These are phyloP conservation scores for Plicaturopsis crispa DNA, from an alignment of 768 basidiomycete genomes.

Conservation along the genomic window DNA sequence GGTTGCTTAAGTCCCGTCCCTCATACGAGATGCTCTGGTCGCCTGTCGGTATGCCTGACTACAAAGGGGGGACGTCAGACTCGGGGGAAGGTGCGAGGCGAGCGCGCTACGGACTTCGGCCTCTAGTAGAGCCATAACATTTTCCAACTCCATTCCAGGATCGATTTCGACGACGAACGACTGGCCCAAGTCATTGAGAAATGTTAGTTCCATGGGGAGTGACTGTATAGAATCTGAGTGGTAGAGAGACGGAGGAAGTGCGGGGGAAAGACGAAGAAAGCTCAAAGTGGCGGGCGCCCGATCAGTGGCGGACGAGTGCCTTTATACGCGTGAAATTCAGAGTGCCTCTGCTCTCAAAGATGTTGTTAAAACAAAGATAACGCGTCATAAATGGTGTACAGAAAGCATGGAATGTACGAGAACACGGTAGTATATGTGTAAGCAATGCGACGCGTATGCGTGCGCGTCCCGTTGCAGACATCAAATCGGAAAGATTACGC, in stretches of 20 bases:
- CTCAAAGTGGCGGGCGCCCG: too few species aligned
- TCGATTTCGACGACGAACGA: constrained; percentile 76
- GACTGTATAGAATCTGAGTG: not conserved
- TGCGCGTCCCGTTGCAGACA: too few species aligned
- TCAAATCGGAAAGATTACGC: too few species aligned
- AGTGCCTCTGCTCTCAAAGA: too few species aligned
- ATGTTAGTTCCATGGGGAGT: constrained; percentile 59
- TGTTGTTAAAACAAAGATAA: too few species aligned
- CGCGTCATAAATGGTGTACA: too few species aligned
- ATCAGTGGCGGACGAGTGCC: too few species aligned
- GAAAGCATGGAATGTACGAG: too few species aligned
- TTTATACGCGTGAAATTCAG: too few species aligned
- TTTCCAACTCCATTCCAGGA: constrained; percentile 84
- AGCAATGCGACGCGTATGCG: too few species aligned
- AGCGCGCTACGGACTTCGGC: constrained; percentile 66
- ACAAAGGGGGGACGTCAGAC: constrained; percentile 1
- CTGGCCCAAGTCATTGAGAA: constrained; percentile 60
- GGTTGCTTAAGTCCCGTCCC: constrained; percentile 56
- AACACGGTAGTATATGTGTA: too few species aligned
- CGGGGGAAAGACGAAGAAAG: not conserved
- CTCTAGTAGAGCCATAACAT: constrained; percentile 90
- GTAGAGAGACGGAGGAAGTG: constrained; percentile 1
- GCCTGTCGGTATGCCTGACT: constrained; percentile 67
- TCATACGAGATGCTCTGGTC: constrained; percentile 73
- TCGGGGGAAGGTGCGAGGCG: not conserved